These are phyloP conservation scores for Solanum paucissectum DNA, from an alignment of 257 asterid species.

Conservation along the genomic window DNA sequence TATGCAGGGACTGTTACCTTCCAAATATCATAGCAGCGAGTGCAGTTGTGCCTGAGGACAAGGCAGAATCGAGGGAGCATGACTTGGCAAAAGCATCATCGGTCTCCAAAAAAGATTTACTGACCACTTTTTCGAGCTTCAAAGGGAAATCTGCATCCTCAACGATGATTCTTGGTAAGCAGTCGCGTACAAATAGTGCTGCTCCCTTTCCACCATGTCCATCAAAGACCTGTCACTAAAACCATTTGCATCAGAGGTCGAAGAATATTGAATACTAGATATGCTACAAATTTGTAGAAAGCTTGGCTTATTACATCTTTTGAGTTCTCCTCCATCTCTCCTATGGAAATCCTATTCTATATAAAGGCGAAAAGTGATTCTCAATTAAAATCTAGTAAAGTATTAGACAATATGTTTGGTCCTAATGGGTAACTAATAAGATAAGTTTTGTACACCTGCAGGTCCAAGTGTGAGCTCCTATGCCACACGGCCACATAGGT, in stretches of 20 bases:
- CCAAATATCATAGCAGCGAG: slow-evolving; percentile 87
- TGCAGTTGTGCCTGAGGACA: slow-evolving; percentile 91
- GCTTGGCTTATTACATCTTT: neutral
- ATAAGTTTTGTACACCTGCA: neutral
- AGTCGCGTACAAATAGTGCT: slow-evolving; percentile 75
- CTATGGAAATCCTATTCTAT: neutral
- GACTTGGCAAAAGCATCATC: slow-evolving; percentile 74
- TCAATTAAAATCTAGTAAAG: neutral
- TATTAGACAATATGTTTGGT: neutral
- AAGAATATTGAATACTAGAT: neutral
- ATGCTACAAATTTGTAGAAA: neutral
- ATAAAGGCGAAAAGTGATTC: neutral
- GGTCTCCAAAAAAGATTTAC: slow-evolving; percentile 62
- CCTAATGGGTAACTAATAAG: neutral
- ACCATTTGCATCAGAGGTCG: slow-evolving; percentile 11
- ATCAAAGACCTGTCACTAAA: slow-evolving; percentile 68
- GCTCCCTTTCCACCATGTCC: slow-evolving; percentile 94
- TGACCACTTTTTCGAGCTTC: slow-evolving; percentile 76
- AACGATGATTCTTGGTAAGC: slow-evolving; percentile 66
- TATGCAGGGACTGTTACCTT: slow-evolving; percentile 26
- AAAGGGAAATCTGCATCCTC: slow-evolving; percentile 78
- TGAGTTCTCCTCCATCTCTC: neutral
- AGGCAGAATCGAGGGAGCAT: slow-evolving; percentile 47
- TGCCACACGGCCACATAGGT: neutral
- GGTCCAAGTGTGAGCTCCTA: neutral